These are phyloP conservation scores for Glaciozyma antarctica DNA, from an alignment of 768 basidiomycete genomes.

Conservation along the genomic window DNA sequence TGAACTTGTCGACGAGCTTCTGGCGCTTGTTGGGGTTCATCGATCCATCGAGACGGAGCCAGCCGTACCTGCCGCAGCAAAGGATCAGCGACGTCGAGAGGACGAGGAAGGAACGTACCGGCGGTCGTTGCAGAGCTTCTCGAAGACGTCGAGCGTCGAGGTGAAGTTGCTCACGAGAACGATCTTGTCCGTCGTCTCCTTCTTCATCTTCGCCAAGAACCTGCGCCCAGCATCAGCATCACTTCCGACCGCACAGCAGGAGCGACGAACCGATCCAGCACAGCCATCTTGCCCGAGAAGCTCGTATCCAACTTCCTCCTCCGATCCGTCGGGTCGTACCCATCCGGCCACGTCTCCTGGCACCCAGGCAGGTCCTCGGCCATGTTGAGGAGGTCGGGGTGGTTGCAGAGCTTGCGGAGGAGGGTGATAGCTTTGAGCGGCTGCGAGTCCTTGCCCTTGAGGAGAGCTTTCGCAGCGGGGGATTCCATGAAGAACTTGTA, in stretches of 20 bases:
- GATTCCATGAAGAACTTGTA: conserved; percentile 68
- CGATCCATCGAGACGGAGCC: conserved; percentile 33
- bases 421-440: conserved; percentile 76
- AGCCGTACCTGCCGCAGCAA: conserved; percentile 13
- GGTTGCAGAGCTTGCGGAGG: conserved; percentile 87
- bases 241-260: conserved; percentile 46
- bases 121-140: conserved; percentile 42
- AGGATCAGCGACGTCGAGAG: not conserved
- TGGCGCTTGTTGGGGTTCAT: conserved; percentile 55
- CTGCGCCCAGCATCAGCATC: conserved; percentile 6
- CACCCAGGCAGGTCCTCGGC: conserved; percentile 38
- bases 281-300: conserved; percentile 35
- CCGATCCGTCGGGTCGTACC: conserved; percentile 30
- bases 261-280: conserved; percentile 32
- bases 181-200: conserved; percentile 87
- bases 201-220: conserved; percentile 50
- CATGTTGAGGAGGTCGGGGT: conserved; percentile 62
- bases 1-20: conserved; percentile 83
- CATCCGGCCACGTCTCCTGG: conserved; percentile 29
- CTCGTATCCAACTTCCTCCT: conserved; percentile 26
- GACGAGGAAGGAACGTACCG: conserved; percentile 14
- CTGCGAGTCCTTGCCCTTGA: conserved; percentile 57
- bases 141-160: conserved; percentile 82
- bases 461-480: conserved; percentile 60
- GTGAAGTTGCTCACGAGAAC: conserved; percentile 93